Conservation (phyloP, 345 rosid genomes). For the Syzygium jambos region DNA sequence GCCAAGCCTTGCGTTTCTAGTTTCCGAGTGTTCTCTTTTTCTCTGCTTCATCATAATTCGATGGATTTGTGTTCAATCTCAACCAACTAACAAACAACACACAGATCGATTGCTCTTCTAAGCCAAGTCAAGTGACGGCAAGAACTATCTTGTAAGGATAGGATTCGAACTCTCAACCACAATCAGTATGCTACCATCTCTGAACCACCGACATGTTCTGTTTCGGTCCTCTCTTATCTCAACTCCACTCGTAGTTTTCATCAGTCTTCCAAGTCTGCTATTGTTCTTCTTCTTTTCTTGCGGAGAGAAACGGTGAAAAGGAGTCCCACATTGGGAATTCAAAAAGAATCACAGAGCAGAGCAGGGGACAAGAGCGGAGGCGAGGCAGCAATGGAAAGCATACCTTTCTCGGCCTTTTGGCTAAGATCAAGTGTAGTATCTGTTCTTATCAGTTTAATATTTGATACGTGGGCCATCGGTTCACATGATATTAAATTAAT, state of each 20-base stretch:
- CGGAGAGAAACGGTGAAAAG: neutral
- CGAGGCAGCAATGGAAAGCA: neutral
- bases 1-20: neutral
- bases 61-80: neutral
- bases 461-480: constrained; percentile 21
- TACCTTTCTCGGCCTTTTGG: constrained; percentile 56
- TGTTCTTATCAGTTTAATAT: constrained; percentile 48
- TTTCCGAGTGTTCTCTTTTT: neutral
- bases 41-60: neutral
- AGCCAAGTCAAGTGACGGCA: neutral
- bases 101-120: neutral
- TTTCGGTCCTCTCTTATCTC: neutral
- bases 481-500: constrained; percentile 24
- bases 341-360: neutral
- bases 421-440: constrained; percentile 51
- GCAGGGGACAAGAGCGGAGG: neutral
- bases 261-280: neutral
- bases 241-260: neutral
- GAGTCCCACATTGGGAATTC: neutral
- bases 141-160: neutral
- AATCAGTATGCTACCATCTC: neutral
- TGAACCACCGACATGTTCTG: neutral
- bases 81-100: neutral
- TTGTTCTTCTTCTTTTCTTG: neutral
- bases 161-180: neutral